Conservation (phyloP, 2,329 filamentous ascomycete genomes). For the Diaporthe sp. region DNA sequence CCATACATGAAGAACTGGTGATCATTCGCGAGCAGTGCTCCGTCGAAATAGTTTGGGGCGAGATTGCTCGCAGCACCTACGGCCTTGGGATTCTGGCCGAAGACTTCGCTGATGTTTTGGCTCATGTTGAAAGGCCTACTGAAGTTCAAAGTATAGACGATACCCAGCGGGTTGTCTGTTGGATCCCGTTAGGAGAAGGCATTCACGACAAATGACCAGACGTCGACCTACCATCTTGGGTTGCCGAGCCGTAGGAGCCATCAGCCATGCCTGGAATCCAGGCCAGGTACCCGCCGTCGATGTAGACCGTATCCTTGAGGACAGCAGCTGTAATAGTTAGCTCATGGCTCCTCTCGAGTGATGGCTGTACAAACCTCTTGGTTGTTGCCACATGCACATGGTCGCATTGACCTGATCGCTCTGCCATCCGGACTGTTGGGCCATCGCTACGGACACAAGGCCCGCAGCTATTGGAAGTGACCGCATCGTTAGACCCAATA, state of each 20-base stretch:
- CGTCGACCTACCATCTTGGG: constrained; percentile 57
- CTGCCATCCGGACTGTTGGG: constrained; percentile 65
- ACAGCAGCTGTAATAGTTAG: constrained; percentile 62
- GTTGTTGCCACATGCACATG: constrained; percentile 70
- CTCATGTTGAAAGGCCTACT: constrained; percentile 66
- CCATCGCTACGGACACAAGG: constrained; percentile 49
- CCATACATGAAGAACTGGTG: constrained; percentile 75
- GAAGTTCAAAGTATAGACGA: constrained; percentile 71
- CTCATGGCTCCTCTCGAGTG: neutral
- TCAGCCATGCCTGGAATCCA: constrained; percentile 66
- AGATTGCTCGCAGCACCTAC: constrained; percentile 62
- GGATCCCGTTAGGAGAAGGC: neutral
- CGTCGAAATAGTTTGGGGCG: constrained; percentile 71
- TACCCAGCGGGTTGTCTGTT: constrained; percentile 65
- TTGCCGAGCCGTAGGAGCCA: constrained; percentile 51
- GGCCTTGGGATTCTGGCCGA: constrained; percentile 52
- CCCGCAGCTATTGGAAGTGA: constrained; percentile 47
- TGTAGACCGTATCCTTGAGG: constrained; percentile 72
- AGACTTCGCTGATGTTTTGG: constrained; percentile 66
- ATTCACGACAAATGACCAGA: neutral
- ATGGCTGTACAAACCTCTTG: constrained; percentile 53
- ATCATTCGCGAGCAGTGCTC: constrained; percentile 75
- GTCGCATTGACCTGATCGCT: constrained; percentile 66
- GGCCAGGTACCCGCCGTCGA: constrained; percentile 72
- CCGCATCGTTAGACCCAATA: constrained; percentile 48